Evolutionary conservation across 306 rosid genomes (phyloP), one percentile per base, ranked within the genome.

Genomic region (Trifolium subterraneum): DNA sequence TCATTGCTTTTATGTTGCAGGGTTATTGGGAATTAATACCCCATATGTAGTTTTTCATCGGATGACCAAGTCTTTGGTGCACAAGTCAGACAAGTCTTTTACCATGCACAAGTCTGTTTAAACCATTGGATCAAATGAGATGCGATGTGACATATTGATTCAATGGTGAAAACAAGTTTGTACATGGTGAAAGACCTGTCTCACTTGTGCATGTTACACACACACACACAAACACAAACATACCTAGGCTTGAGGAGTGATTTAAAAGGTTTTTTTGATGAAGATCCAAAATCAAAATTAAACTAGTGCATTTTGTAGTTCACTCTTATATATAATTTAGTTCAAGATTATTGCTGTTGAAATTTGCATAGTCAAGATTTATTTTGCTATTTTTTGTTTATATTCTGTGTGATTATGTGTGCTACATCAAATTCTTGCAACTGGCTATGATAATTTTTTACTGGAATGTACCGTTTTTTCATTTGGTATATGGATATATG

Each of bases 401-500:
- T 15, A 10, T 65, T 41, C 5, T 33, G 4, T 33, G 8, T 35
- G 45, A 50, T 64, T 44, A 13, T 42, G 54, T 48, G 35, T 59
- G 36, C 25, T 74, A 12, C 3, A 10, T 42, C 72, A 68, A 78
- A 12, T 52, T 74, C 72, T 63, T 33, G 76, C 55, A 18, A 50
- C 20, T 72, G 64, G 48, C 31, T 72, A 2, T 54, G 54, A 41
- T 68, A 9, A 68, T 33, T 44, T 47, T 22, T 64, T 70, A 14
- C 44, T 33, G 50, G 63, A 67, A n/a, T 59, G 50, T 56, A 22
- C 10, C 18, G 14, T 27, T 73, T 77, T 74, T 51, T 27, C 6
- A 84, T 71, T 47, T 52, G 76, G 20, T 41, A 10, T 76, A 14
- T 66, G 79, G 66, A 27, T 73, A 74, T 72, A 52, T 52, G 50